Evolutionary conservation across 495 filamentous ascomycete genomes (phyloP).

Genomic region (Platismatia glauca): DNA sequence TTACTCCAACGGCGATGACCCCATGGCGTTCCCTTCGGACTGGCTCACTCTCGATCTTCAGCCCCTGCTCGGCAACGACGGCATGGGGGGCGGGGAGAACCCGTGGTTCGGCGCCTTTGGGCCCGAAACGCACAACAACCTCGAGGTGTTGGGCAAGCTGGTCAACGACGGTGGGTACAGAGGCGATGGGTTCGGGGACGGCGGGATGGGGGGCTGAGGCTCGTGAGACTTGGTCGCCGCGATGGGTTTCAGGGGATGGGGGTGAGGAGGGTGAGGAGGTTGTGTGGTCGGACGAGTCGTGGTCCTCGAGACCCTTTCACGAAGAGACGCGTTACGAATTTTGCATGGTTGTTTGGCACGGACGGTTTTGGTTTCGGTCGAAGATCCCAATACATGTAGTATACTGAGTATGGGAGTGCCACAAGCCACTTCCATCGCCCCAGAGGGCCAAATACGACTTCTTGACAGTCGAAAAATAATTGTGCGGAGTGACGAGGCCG

Average conservation of each 20-base stretch:
- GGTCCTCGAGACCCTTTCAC: neutral
- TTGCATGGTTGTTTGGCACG: neutral
- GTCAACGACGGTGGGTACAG: constrained; percentile 11
- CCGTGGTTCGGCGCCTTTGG: constrained; percentile 21
- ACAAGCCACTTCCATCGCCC: neutral
- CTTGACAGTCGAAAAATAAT: neutral
- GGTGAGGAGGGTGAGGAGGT: neutral
- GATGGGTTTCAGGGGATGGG: neutral
- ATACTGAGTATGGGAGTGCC: neutral
- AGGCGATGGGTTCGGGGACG: constrained; percentile 11
- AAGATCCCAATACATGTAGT: neutral
- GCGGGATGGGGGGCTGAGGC: constrained; percentile 2
- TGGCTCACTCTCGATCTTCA: constrained; percentile 42
- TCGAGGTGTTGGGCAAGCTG: constrained; percentile 23
- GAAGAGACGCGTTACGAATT: neutral
- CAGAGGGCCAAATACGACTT: neutral
- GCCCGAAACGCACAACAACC: constrained; percentile 19
- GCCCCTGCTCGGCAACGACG: constrained; percentile 29
- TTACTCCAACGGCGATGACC: constrained; percentile 10
- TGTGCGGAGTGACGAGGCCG: neutral
- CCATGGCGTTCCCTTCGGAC: constrained; percentile 24
- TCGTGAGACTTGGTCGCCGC: neutral
- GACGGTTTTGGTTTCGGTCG: too few relatives aligned
- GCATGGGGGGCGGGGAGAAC: constrained; percentile 4
- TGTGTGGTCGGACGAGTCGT: neutral